A percentile compares a stretch with the other conserved stretches of the same genome.
Conservation (phyloP, 164 flowering plant genomes). For the Nelumbo lutea region DNA sequence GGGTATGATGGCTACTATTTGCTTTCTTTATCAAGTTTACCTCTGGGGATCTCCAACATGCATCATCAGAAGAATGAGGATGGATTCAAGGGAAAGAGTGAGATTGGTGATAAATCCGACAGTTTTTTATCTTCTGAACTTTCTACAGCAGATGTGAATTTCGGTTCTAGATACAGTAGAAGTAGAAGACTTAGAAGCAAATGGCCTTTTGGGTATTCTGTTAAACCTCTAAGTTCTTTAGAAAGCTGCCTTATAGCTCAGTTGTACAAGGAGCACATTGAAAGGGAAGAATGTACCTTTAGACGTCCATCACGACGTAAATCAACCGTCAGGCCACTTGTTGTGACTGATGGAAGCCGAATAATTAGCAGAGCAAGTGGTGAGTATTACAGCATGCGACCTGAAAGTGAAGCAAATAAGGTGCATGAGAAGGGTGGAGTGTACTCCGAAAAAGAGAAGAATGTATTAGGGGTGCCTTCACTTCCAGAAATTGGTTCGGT, state of each 20-base stretch:
- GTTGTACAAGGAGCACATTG: constrained; percentile 42
- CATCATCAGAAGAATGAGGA: constrained; percentile 13
- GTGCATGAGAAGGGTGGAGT: constrained; percentile 8
- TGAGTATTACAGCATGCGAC: constrained; percentile 13
- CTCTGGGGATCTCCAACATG: constrained; percentile 8
- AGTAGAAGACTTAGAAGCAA: constrained; percentile 35
- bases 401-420: constrained; percentile 17
- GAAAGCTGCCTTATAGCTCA: constrained; percentile 81
- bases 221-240: constrained; percentile 51
- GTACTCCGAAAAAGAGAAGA: constrained; percentile 7
- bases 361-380: constrained; percentile 39
- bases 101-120: constrained; percentile 6
- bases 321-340: constrained; percentile 44
- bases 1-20: constrained; percentile 15
- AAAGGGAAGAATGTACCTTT: constrained; percentile 48
- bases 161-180: constrained; percentile 19
- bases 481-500: constrained; percentile 27
- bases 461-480: constrained; percentile 32
- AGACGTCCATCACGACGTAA: constrained; percentile 32
- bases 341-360: constrained; percentile 56
- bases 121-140: constrained; percentile 15
- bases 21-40: constrained; percentile 24
- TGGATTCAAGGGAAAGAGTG: constrained; percentile 8
- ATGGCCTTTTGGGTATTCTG: constrained; percentile 13
- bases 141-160: constrained; percentile 17